Conservation (phyloP, 1,284 basidiomycete genomes). For the Microbotryum intermedium region DNA sequence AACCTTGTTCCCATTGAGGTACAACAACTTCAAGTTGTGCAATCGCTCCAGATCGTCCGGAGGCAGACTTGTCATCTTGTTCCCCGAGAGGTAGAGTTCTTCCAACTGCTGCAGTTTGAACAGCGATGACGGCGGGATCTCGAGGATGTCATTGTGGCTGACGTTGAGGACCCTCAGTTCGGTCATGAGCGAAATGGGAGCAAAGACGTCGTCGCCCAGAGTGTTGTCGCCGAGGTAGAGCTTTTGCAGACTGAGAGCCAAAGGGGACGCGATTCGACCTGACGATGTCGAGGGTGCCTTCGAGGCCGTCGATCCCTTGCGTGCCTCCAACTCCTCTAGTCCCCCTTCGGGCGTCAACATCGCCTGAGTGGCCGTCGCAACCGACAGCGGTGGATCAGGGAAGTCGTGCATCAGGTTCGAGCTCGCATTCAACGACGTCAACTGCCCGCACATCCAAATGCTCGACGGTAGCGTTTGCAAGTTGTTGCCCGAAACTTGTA, state of each 20-base stretch:
- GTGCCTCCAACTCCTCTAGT: constrained; percentile 26
- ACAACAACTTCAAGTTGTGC: constrained; percentile 61
- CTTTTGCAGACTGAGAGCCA: constrained; percentile 62
- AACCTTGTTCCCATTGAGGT: constrained; percentile 80
- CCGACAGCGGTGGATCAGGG: constrained; percentile 52
- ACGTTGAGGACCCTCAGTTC: constrained; percentile 78
- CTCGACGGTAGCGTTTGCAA: constrained; percentile 64
- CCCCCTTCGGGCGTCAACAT: constrained; percentile 1
- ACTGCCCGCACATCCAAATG: constrained; percentile 75
- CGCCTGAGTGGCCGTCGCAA: not conserved
- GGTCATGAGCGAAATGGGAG: constrained; percentile 62
- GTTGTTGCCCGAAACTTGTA: constrained; percentile 90
- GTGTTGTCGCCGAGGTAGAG: constrained; percentile 86
- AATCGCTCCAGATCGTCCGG: constrained; percentile 73
- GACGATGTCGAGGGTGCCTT: constrained; percentile 28
- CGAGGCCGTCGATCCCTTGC: constrained; percentile 34
- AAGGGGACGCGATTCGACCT: constrained; percentile 48
- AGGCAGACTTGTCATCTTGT: constrained; percentile 81
- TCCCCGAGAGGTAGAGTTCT: constrained; percentile 88
- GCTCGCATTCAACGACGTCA: constrained; percentile 72
- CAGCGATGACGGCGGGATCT: constrained; percentile 65
- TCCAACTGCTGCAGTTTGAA: constrained; percentile 59
- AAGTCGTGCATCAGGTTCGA: constrained; percentile 77
- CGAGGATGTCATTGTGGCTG: constrained; percentile 91
- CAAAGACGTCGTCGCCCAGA: constrained; percentile 72